A percentile compares a stretch with the other conserved stretches of the same genome.
Conservation (phyloP, 495 filamentous ascomycete genomes). For the Lepidopterella palustris region DNA sequence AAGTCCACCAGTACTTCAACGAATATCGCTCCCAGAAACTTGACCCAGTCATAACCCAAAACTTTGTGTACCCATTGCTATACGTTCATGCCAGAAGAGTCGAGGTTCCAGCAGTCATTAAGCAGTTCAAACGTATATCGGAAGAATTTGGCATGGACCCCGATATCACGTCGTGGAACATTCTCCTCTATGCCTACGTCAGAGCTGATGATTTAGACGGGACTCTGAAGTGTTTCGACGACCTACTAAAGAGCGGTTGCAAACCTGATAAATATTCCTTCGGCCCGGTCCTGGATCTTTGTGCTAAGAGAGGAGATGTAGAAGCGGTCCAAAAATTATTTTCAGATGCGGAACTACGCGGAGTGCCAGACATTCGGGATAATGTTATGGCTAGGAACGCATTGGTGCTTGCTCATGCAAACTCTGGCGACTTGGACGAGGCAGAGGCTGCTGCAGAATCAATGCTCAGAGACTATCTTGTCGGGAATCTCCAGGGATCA, state of each 20-base stretch:
- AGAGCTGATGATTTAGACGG: conserved; percentile 59
- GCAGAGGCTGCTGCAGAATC: conserved; percentile 33
- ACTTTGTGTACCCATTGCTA: conserved; percentile 43
- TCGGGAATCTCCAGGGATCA: conserved; percentile 30
- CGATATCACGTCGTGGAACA: conserved; percentile 61
- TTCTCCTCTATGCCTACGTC: conserved; percentile 63
- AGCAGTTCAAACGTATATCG: conserved; percentile 54
- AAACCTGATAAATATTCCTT: conserved; percentile 57
- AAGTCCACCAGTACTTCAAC: conserved; percentile 50
- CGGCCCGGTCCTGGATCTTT: conserved; percentile 63
- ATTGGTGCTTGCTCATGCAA: conserved; percentile 64
- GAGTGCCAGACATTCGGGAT: conserved; percentile 1
- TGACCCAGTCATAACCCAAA: conserved; percentile 35
- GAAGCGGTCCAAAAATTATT: conserved; percentile 59
- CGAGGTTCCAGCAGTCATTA: conserved; percentile 50
- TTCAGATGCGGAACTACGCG: conserved; percentile 14
- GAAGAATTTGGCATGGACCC: conserved; percentile 49
- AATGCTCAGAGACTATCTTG: conserved; percentile 35
- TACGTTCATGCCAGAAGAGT: conserved; percentile 59
- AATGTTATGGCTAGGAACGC: conserved; percentile 39
- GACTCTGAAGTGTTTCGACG: conserved; percentile 52
- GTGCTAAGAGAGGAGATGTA: conserved; percentile 66
- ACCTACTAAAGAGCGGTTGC: conserved; percentile 43
- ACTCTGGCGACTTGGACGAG: conserved; percentile 23
- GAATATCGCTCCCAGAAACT: conserved; percentile 39